Evolutionary conservation across 768 basidiomycete genomes (phyloP).

Genomic region (Daedaleopsis sinensis): DNA sequence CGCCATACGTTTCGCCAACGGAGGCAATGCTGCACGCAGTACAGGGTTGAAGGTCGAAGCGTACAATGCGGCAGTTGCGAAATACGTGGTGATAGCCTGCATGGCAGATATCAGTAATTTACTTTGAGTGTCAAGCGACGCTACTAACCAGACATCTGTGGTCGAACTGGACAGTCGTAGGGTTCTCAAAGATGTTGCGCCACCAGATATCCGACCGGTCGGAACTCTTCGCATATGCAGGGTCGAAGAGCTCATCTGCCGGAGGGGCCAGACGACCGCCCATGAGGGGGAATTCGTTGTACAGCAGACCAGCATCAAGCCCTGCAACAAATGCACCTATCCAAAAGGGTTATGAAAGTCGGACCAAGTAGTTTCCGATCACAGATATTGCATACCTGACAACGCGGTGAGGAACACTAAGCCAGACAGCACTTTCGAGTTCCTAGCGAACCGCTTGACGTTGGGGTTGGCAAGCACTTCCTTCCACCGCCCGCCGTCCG

Average conservation of each 20-base stretch:
- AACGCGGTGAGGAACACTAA: conserved; percentile 91
- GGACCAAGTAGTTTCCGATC: neutral
- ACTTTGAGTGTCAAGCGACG: neutral
- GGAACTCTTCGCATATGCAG: conserved; percentile 67
- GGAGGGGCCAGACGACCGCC: conserved; percentile 87
- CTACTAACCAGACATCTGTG: conserved; percentile 85
- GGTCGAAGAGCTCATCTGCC: conserved; percentile 76
- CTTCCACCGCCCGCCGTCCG: conserved; percentile 42
- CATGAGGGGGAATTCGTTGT: conserved; percentile 99
- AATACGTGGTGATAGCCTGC: conserved; percentile 86
- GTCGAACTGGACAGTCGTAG: conserved; percentile 96
- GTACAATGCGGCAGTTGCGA: conserved; percentile 65
- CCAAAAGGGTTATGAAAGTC: neutral
- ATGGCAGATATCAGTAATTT: conserved; percentile 9
- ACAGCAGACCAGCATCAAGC: conserved; percentile 93
- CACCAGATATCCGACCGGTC: conserved; percentile 87
- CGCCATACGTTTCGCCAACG: conserved; percentile 53
- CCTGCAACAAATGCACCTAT: conserved; percentile 98
- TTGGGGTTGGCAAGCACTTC: conserved; percentile 55
- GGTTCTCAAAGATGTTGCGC: conserved; percentile 97
- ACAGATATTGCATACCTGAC: conserved; percentile 62
- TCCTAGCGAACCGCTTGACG: conserved; percentile 59
- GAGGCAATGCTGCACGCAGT: conserved; percentile 56
- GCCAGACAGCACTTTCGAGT: conserved; percentile 64
- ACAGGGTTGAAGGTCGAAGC: conserved; percentile 56